phyloP scores from a whole-genome alignment of 768 basidiomycete genomes.

The Xerocomellus chrysenteron region DNA sequence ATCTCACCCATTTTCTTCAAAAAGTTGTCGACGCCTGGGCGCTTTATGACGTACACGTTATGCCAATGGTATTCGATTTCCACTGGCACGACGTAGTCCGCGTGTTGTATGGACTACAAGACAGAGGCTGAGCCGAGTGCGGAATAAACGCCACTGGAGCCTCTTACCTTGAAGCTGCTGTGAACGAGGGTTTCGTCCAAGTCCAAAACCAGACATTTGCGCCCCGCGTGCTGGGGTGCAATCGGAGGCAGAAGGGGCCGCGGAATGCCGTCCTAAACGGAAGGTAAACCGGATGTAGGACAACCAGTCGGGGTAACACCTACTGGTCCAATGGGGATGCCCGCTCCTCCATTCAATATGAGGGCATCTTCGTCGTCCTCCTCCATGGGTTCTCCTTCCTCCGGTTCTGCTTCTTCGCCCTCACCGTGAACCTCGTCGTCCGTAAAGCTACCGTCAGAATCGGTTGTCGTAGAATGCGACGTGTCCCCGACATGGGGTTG shows the following conservation, averaged over 20 bases:
- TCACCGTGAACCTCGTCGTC: slow-evolving; percentile 68
- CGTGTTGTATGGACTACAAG: slow-evolving; percentile 81
- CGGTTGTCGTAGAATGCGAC: slow-evolving; percentile 32
- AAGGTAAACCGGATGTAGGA: slow-evolving; percentile 2
- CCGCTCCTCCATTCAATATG: slow-evolving; percentile 88
- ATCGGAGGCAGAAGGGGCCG: slow-evolving; percentile 87
- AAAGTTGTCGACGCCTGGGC: slow-evolving; percentile 97
- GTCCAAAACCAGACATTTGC: slow-evolving; percentile 96
- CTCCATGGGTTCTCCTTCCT: slow-evolving; percentile 63
- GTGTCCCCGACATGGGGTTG: slow-evolving; percentile 31
- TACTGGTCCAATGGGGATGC: slow-evolving; percentile 92
- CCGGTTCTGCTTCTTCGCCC: slow-evolving; percentile 65
- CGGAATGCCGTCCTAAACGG: slow-evolving; percentile 74
- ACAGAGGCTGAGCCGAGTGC: slow-evolving; percentile 8
- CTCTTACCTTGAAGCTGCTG: slow-evolving; percentile 90
- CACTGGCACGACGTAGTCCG: slow-evolving; percentile 98
- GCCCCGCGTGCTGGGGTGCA: slow-evolving; percentile 72
- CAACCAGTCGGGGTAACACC: slow-evolving; percentile 32
- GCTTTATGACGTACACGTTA: slow-evolving; percentile 98
- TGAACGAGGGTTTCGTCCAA: slow-evolving; percentile 97
- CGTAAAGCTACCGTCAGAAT: slow-evolving; percentile 44
- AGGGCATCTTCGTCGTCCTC: slow-evolving; percentile 85
- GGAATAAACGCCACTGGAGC: slow-evolving; percentile 11
- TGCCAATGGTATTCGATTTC: slow-evolving; percentile 99
- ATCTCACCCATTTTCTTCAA: slow-evolving; percentile 98